A percentile compares a stretch with the other conserved stretches of the same genome.
Conservation (phyloP, 139 green algal species). For the Pycnococcus provasolii region DNA sequence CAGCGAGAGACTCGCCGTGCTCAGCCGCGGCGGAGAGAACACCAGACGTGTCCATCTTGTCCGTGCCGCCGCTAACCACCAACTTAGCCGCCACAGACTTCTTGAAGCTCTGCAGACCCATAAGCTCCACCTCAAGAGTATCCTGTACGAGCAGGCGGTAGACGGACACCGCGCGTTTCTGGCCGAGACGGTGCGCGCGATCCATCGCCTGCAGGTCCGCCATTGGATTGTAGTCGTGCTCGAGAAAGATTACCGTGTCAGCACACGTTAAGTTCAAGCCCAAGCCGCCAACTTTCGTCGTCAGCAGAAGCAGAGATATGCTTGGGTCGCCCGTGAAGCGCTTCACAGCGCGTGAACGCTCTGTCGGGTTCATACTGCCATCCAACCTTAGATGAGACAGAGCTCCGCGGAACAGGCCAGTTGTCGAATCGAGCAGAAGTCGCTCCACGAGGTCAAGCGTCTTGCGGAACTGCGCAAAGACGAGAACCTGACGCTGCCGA, state of each 20-base stretch:
- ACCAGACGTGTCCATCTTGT: no score
- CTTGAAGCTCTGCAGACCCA: conserved; percentile 9
- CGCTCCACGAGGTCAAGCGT: conserved; percentile 82
- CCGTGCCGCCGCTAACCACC: no score
- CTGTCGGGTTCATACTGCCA: conserved; percentile 56
- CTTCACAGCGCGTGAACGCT: conserved; percentile 67
- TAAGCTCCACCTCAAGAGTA: not conserved
- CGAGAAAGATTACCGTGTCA: conserved; percentile 95
- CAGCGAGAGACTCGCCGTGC: no score
- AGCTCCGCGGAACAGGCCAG: conserved; percentile 11
- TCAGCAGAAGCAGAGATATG: conserved; percentile 92
- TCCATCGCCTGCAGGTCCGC: conserved; percentile 95
- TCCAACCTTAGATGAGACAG: conserved; percentile 82
- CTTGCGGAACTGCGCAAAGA: conserved; percentile 87
- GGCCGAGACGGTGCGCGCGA: conserved; percentile 88
- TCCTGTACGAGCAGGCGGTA: conserved; percentile 65
- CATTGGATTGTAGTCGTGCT: conserved; percentile 99
- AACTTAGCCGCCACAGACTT: not conserved
- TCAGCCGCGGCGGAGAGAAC: no score
- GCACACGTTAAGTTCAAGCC: conserved; percentile 92
- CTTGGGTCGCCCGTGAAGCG: conserved; percentile 94
- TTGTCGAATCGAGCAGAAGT: conserved; percentile 41
- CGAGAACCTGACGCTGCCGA: conserved; percentile 67
- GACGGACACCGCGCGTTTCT: conserved; percentile 86
- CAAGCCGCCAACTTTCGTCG: conserved; percentile 77